Evolutionary conservation across 805 yeast genomes (phyloP).

Genomic region (Cyberlindnera maritima): DNA sequence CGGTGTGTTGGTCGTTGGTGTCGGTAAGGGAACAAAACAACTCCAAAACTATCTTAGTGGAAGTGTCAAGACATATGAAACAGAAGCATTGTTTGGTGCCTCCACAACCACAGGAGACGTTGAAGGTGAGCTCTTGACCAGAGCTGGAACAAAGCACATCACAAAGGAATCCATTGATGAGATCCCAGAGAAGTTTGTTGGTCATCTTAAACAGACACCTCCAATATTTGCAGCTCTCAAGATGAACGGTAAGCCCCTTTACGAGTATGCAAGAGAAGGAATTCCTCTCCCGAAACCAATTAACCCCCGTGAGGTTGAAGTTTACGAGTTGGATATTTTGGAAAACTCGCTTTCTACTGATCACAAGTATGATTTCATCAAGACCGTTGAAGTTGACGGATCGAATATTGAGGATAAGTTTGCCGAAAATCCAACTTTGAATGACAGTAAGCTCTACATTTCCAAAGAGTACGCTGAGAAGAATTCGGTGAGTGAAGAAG

Average conservation of each 20-base stretch:
- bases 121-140: constrained; percentile 76
- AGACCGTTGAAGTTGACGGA: constrained; percentile 51
- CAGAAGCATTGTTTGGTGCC: constrained; percentile 83
- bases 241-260: constrained; percentile 90
- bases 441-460: constrained; percentile 59
- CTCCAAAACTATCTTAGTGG: constrained; percentile 69
- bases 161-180: constrained; percentile 47
- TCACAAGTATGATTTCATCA: constrained; percentile 49
- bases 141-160: constrained; percentile 55
- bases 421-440: constrained; percentile 42
- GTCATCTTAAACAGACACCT: constrained; percentile 83
- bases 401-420: constrained; percentile 42
- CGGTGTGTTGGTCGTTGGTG: constrained; percentile 90
- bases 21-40: constrained; percentile 88
- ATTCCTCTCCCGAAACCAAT: constrained; percentile 82
- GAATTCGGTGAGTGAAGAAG: constrained; percentile 38
- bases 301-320: constrained; percentile 66
- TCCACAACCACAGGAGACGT: constrained; percentile 93
- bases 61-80: constrained; percentile 75
- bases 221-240: constrained; percentile 94
- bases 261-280: constrained; percentile 91
- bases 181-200: constrained; percentile 66
- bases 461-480: constrained; percentile 54
- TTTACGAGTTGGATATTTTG: constrained; percentile 51
- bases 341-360: constrained; percentile 51